Evolutionary conservation across 805 yeast species (phyloP), one percentile per base, ranked within the genome.

Genomic region (Saccharomycopsis schoenii): DNA sequence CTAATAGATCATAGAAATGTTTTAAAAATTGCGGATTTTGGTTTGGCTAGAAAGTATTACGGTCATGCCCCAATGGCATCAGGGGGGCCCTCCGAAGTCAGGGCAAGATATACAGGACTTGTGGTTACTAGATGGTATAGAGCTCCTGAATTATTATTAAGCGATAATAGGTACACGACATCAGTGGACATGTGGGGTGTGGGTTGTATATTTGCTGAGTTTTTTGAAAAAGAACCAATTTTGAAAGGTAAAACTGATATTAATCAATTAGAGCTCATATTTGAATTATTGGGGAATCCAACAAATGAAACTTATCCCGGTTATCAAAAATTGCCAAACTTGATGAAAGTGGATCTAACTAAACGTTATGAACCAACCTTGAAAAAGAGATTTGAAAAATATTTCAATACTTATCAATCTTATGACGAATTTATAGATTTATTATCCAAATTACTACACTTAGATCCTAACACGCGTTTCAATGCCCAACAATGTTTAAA

Each of bases 121-220:
- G 99, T 94, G 2, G 98, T 94, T 42, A 94, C 99, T 0, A 75
- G 99, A 66, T 94, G 99, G 99, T 94, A 96, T 72, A 78, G 99
- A 62, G 96, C 99, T 1, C 99, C 98, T 0, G 99, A 93, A 71
- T 77, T 94, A 19, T 78, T 94, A n/a, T 74, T 94, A 59, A 97
- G 97, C 2, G 96, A 91, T 66, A 79, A 86, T 66, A 76, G 80
- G 61, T 93, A 93, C 70, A 92, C 98, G 1, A 89, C 97, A 0
- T 96, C 98, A 0, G 93, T 93, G 12, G 99, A 94, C 73, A 80
- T 96, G 74, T 94, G 99, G 99, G 98, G 99, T 0, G 83, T 90
- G 25, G 98, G 98, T 1, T 94, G 99, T 74, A 94, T 94, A 0
- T 85, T 94, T 70, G 99, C 90, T 0, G 99, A 94, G 73, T 78